Base-by-base conservation (phyloP, 148 eudicot genomes). In the Fagopyrum tataricum region DNA sequence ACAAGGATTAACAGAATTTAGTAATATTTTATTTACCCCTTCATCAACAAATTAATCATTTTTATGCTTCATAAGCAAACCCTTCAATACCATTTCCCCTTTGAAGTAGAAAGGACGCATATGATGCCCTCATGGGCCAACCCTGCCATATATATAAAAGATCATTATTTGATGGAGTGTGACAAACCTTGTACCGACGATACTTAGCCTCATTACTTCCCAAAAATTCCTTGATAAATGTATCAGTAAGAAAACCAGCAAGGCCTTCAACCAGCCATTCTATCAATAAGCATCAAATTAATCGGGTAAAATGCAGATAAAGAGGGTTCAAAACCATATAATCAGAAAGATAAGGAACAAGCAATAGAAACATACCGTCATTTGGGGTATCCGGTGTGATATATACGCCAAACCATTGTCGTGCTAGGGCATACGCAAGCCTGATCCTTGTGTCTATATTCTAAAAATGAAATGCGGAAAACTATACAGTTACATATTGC, bases 321-420 rank as follows among this genome's bases (percentile, higher is more conserved):
- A 37, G 58, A 75, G 10, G 71, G 71, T 52, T 40, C 44, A 6
- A 31, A 67, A 31, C 69, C 52, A 39, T 43, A 73, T 44, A 76
- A 74, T 73, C 73, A 73, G 31, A 44, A 46, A 10, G 20, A 69
- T n/a, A 17, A 43, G 48, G n/a, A 44, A 9, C n/a, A 6, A 52
- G 59, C 44, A 42, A 58, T 61, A 66, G 78, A 79, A 64, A 78
- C 80, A 76, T 88, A 95, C 98, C 98, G 84, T 95, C 98, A 84
- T 75, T 90, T 70, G 96, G 83, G 70, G 90, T 79, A 84, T 92
- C 98, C 23, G 98, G 88, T 64, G 97, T 87, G 31, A 95, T 88
- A 86, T 84, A 95, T 47, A 95, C 92, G 71, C 98, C 98, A 84
- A 95, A 95, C 98, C 98, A 95, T 79, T 91, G 98, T 68, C 91